Evolutionary conservation across 2,329 filamentous ascomycete species (phyloP).

Genomic region (Stenocarpella maydis): DNA sequence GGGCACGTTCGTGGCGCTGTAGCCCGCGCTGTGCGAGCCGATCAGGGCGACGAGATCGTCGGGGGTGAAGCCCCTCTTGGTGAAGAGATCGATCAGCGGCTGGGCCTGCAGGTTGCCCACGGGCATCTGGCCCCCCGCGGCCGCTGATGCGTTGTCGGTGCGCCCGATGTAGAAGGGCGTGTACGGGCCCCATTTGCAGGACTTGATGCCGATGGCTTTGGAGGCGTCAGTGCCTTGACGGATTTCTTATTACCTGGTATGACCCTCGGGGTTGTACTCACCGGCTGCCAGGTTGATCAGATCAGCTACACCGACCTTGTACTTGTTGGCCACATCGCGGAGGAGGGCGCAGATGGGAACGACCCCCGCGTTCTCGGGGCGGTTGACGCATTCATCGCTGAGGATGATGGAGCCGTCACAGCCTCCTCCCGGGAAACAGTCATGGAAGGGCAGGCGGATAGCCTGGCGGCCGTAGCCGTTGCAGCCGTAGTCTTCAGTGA

Average conservation of each 20-base stretch:
- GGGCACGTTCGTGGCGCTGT: slow-evolving; percentile 37
- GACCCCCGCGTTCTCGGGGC: slow-evolving; percentile 21
- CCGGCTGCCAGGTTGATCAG: slow-evolving; percentile 34
- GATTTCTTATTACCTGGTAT: not conserved
- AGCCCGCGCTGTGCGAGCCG: slow-evolving; percentile 41
- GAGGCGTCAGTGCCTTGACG: not conserved
- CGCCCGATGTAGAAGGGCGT: slow-evolving; percentile 42
- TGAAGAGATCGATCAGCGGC: slow-evolving; percentile 37
- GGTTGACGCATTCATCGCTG: slow-evolving; percentile 26
- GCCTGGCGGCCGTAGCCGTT: slow-evolving; percentile 26
- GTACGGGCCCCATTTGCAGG: slow-evolving; percentile 39
- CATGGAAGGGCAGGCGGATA: slow-evolving; percentile 34
- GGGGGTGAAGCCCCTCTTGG: slow-evolving; percentile 39
- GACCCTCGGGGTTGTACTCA: not conserved
- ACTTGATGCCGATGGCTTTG: slow-evolving; percentile 40
- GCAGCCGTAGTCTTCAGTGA: slow-evolving; percentile 30
- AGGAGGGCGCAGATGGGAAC: slow-evolving; percentile 25
- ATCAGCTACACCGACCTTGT: slow-evolving; percentile 28
- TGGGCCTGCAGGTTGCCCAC: slow-evolving; percentile 35
- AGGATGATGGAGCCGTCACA: slow-evolving; percentile 34
- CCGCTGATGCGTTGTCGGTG: slow-evolving; percentile 38
- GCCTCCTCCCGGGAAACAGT: slow-evolving; percentile 33
- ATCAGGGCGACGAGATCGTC: slow-evolving; percentile 42
- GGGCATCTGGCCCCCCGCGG: slow-evolving; percentile 38
- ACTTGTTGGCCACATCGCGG: not conserved